Conservation (phyloP, 495 filamentous ascomycete species). For the Astrothelium subdiscretum region DNA sequence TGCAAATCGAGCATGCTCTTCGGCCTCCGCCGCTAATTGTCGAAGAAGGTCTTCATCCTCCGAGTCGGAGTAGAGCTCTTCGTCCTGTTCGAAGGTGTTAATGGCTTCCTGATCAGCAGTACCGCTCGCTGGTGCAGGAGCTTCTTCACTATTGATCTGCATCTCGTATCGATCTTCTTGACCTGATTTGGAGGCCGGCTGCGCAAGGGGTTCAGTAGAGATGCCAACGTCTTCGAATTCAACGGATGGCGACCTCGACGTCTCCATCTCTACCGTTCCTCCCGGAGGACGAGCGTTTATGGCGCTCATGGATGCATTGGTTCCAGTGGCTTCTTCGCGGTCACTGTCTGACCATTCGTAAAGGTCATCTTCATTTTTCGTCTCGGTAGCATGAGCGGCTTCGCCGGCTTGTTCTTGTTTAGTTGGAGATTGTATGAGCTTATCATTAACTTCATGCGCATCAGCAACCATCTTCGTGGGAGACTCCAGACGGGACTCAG, state of each 20-base stretch:
- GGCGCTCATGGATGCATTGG: conserved; percentile 13
- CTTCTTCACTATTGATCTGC: background rate
- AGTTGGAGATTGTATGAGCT: background rate
- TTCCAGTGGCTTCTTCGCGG: conserved; percentile 16
- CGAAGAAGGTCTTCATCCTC: conserved; percentile 83
- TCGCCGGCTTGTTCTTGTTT: background rate
- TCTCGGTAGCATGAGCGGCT: background rate
- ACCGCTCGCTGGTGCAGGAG: conserved; percentile 17
- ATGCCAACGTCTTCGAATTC: conserved; percentile 22
- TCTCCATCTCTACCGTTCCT: conserved; percentile 8
- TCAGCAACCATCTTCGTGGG: background rate
- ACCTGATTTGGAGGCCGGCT: conserved; percentile 3
- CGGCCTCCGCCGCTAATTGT: conserved; percentile 75
- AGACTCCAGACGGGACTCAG: background rate
- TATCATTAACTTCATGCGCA: background rate
- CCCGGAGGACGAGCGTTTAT: conserved; percentile 9
- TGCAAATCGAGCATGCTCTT: conserved; percentile 88
- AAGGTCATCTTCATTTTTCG: conserved; percentile 18
- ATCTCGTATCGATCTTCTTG: conserved; percentile 1
- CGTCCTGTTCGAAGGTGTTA: conserved; percentile 27
- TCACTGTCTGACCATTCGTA: conserved; percentile 33
- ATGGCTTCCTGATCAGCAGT: conserved; percentile 17
- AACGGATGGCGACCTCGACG: conserved; percentile 18
- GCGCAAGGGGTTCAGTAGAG: conserved; percentile 4
- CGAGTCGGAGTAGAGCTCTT: conserved; percentile 54